These are phyloP conservation scores for Zangia roseola DNA, from an alignment of 768 basidiomycete species.

Conservation along the genomic window DNA sequence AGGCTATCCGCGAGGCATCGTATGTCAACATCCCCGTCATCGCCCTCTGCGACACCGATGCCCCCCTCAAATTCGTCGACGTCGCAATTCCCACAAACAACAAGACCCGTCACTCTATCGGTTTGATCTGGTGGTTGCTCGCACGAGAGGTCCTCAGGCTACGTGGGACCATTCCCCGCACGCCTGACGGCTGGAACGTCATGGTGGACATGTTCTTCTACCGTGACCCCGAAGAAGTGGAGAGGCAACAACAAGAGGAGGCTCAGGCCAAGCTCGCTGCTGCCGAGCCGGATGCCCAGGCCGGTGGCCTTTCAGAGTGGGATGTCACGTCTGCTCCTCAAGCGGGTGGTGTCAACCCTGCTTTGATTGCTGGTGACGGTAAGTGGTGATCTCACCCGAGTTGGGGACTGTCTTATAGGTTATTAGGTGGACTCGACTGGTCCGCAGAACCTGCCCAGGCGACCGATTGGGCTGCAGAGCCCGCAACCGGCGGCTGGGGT, in stretches of 20 bases:
- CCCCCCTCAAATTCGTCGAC: constrained; percentile 96
- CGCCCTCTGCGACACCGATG: constrained; percentile 98
- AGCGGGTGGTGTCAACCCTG: constrained; percentile 75
- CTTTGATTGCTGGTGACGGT: constrained; percentile 63
- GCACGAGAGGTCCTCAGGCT: constrained; percentile 96
- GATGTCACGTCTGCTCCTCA: constrained; percentile 67
- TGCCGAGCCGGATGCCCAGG: constrained; percentile 56
- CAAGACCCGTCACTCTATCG: constrained; percentile 96
- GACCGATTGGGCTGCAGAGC: constrained; percentile 89
- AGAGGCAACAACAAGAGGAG: constrained; percentile 95
- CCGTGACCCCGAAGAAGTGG: constrained; percentile 98
- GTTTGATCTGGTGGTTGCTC: constrained; percentile 97
- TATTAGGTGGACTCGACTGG: constrained; percentile 78
- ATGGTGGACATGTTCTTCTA: constrained; percentile 99
- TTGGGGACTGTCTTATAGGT: constrained; percentile 1
- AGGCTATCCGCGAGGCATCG: constrained; percentile 99
- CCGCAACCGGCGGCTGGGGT: constrained; percentile 41
- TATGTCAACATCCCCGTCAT: constrained; percentile 99
- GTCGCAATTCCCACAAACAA: constrained; percentile 99
- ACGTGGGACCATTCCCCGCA: constrained; percentile 89
- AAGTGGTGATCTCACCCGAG: constrained; percentile 13
- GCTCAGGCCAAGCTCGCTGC: constrained; percentile 75
- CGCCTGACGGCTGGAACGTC: constrained; percentile 92
- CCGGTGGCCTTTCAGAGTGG: constrained; percentile 64
- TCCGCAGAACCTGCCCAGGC: constrained; percentile 59